Base-by-base conservation (phyloP, 1,284 basidiomycete species). In the Mycosarcoma maydis region DNA sequence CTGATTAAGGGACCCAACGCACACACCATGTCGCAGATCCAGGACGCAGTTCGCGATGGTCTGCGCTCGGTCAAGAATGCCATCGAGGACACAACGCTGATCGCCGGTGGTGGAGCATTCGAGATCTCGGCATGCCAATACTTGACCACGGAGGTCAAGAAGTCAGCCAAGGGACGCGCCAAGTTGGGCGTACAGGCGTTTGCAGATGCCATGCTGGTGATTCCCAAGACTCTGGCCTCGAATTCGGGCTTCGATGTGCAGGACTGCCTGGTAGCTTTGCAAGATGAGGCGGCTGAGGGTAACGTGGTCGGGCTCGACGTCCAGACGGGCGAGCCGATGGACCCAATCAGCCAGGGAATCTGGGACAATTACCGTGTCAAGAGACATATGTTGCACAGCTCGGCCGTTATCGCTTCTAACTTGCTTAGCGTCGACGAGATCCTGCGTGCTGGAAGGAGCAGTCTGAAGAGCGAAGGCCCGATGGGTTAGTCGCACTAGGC, bases 301-400 rank as follows among this genome's bases (percentile, higher is more conserved):
- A 73, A 77, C 69, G 85, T 88, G 34, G 94, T 96, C 62, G 96
- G 96, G 23, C 83, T 99, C 67, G 92, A 98, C 83, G 85, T 98
- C 37, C 86, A 92, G 81, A 92, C 92, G 26, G 96, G 96, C 56
- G 94, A 98, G 83, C 94, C 95, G 4, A 92, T 96, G 81, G 95
- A 99, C 81, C 95, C 96, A 6, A 90, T 92, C 14, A 89, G 92
- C 4, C 90, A 93, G 80, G 96, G 96, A 34, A 89, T 99, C 17
- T 98, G 95, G 94, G 96, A 99, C 83, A 98, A 98, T 84, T 98
- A 97, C 83, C 87, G 96, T 60, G 96, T 98, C 64, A 98, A 98
- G 86, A 86, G 95, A 66, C 96, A 98, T 81, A 96, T 98, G 93
- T 85, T 99, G 55, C 95, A 98, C 82, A 94, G 60, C 57, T 95